Percentiles rank a stretch among this genome's conserved stretches.
Evolutionary conservation across 1,284 basidiomycete genomes (phyloP).

Genomic region (Coniophora puteana): DNA sequence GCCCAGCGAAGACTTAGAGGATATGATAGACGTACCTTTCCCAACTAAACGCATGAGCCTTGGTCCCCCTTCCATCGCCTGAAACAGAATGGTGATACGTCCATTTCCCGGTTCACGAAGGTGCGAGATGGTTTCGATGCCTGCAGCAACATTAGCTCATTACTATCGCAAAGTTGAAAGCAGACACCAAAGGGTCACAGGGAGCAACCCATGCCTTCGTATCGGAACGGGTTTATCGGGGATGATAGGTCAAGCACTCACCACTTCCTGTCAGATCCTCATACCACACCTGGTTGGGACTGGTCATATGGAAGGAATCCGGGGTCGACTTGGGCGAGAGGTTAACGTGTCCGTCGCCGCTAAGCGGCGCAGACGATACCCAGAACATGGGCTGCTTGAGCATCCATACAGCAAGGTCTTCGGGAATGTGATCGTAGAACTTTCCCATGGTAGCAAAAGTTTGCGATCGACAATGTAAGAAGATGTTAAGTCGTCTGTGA

Average conservation of each 20-base stretch:
- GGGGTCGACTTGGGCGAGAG: conserved; percentile 45
- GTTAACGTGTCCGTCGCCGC: conserved; percentile 46
- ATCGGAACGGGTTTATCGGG: not conserved
- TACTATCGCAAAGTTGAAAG: not conserved
- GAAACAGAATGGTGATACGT: conserved; percentile 53
- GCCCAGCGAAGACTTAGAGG: not conserved
- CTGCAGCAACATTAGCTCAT: conserved; percentile 25
- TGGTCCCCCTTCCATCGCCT: conserved; percentile 47
- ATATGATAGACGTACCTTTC: conserved; percentile 33
- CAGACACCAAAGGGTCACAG: too few relatives aligned
- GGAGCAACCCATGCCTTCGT: not conserved
- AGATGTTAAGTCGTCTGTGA: too few relatives aligned
- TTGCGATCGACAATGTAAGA: too few relatives aligned
- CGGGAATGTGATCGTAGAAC: conserved; percentile 40
- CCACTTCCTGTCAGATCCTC: conserved; percentile 58
- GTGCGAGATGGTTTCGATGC: conserved; percentile 57
- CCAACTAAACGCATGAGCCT: conserved; percentile 50
- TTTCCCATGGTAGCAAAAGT: conserved; percentile 23
- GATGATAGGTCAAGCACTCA: conserved; percentile 20
- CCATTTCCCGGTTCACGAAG: conserved; percentile 48
- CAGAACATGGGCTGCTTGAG: conserved; percentile 53
- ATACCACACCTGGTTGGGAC: conserved; percentile 50
- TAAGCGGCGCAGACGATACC: conserved; percentile 53
- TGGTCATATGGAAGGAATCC: conserved; percentile 43
- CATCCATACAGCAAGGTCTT: conserved; percentile 45